Percentiles rank a stretch among this genome's conserved stretches.
Conservation (phyloP, 164 flowering plant genomes). For the Berberis thunbergii region DNA sequence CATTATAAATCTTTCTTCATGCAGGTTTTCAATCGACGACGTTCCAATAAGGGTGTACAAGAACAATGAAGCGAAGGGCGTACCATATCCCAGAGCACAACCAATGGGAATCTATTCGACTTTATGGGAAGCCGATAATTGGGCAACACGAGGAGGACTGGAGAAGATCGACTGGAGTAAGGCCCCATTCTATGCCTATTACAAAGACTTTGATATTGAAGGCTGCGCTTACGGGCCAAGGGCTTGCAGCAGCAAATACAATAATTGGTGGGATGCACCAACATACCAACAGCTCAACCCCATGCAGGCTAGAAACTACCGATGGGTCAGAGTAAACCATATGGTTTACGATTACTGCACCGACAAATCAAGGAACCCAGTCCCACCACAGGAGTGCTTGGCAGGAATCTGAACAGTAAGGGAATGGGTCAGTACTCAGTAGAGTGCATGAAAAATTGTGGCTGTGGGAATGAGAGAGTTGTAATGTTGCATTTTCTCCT, state of each 20-base stretch:
- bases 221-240: slow-evolving; percentile 3
- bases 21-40: slow-evolving; percentile 8
- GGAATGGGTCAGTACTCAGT: not conserved
- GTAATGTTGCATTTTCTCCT: not conserved
- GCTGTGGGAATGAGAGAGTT: not conserved
- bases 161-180: slow-evolving; percentile 14
- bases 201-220: slow-evolving; percentile 12
- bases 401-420: slow-evolving; percentile 5
- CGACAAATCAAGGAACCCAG: slow-evolving; percentile 6
- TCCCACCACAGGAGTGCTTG: slow-evolving; percentile 7
- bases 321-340: slow-evolving; percentile 10
- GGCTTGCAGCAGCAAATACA: not conserved
- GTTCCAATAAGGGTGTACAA: slow-evolving; percentile 13
- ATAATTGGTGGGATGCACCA: slow-evolving; percentile 12
- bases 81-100: slow-evolving; percentile 5
- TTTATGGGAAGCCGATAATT: slow-evolving; percentile 13
- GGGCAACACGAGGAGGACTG: slow-evolving; percentile 16
- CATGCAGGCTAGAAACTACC: slow-evolving; percentile 5
- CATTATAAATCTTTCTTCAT: not conserved
- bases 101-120: slow-evolving; percentile 12
- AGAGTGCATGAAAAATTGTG: not conserved
- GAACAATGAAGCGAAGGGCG: slow-evolving; percentile 11
- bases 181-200: slow-evolving; percentile 11
- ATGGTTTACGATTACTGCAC: slow-evolving; percentile 12
- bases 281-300: slow-evolving; percentile 7